Evolutionary conservation across 257 asterid species (phyloP).

Genomic region (Ballota nigra): DNA sequence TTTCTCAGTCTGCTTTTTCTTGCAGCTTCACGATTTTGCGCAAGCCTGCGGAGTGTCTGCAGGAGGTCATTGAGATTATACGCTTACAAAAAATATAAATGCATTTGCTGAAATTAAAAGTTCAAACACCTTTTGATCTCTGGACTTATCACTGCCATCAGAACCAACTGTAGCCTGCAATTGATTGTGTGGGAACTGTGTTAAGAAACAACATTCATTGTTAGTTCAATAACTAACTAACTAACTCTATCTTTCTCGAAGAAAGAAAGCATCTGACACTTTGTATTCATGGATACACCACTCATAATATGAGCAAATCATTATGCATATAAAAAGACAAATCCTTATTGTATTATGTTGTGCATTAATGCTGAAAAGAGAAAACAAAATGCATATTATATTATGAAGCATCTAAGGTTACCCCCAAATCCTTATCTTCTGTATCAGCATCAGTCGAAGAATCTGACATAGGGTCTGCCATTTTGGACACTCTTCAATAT

Average conservation of each 20-base stretch:
- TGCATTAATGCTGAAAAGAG: not conserved
- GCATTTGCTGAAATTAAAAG: not conserved
- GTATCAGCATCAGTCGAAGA: conserved; percentile 82
- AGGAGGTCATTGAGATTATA: conserved; percentile 24
- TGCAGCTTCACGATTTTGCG: conserved; percentile 99
- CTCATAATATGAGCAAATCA: not conserved
- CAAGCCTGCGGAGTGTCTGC: conserved; percentile 85
- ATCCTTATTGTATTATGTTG: not conserved
- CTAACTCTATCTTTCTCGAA: not conserved
- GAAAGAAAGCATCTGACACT: not conserved
- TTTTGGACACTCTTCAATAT: conserved; percentile 35
- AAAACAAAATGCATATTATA: not conserved
- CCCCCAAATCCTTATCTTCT: conserved; percentile 73
- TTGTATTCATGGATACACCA: conserved; percentile 5
- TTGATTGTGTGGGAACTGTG: conserved; percentile 61
- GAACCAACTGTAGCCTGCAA: conserved; percentile 58
- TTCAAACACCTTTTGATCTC: conserved; percentile 84
- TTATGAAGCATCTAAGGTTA: conserved; percentile 19
- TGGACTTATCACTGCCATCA: conserved; percentile 92
- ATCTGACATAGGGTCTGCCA: conserved; percentile 89
- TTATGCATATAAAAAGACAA: not conserved
- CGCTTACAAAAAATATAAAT: not conserved
- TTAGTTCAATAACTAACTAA: conserved; percentile 14
- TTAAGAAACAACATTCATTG: conserved; percentile 18
- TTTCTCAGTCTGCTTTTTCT: conserved; percentile 92